Evolutionary conservation across 176 grass and related monocot species (phyloP).

Genomic region (Bothriochloa decipiens): DNA sequence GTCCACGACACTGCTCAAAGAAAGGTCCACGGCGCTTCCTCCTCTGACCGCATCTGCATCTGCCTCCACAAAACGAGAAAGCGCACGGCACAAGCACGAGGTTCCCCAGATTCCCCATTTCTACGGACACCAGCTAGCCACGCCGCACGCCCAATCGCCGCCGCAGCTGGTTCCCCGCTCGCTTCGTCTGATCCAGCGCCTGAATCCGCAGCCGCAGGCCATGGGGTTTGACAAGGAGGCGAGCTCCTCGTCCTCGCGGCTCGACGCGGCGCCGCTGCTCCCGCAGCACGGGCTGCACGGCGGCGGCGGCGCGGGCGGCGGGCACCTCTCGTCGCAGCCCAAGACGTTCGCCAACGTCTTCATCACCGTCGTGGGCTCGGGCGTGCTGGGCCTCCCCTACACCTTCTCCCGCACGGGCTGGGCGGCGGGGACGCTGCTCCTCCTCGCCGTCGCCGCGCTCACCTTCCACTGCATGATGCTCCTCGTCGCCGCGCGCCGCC

Average conservation of each 20-base stretch:
- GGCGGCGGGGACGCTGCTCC: slow-evolving; percentile 63
- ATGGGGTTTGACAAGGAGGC: slow-evolving; percentile 76
- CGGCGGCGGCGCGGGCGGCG: not conserved
- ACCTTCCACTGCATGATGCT: slow-evolving; percentile 99
- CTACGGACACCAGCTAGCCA: slow-evolving; percentile 20
- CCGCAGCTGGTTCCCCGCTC: not conserved
- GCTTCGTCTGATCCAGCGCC: not conserved
- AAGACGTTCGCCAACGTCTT: slow-evolving; percentile 99
- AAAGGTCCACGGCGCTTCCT: not conserved
- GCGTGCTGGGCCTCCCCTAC: slow-evolving; percentile 95
- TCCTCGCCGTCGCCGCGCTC: slow-evolving; percentile 73
- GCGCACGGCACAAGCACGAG: slow-evolving; percentile 17
- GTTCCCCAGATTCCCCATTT: slow-evolving; percentile 25
- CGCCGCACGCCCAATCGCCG: not conserved
- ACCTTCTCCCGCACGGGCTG: slow-evolving; percentile 95
- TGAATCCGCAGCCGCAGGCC: not conserved
- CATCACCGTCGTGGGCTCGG: slow-evolving; percentile 92
- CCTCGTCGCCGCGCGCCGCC: slow-evolving; percentile 74
- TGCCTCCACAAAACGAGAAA: not conserved
- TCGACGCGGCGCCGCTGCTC: slow-evolving; percentile 62
- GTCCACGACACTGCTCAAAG: not conserved
- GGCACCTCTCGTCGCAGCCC: slow-evolving; percentile 77
- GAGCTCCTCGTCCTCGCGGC: slow-evolving; percentile 60
- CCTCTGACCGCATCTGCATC: not conserved
- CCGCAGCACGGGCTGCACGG: slow-evolving; percentile 42